Conservation (phyloP, 495 filamentous ascomycete species). For the Poronia punctata region DNA sequence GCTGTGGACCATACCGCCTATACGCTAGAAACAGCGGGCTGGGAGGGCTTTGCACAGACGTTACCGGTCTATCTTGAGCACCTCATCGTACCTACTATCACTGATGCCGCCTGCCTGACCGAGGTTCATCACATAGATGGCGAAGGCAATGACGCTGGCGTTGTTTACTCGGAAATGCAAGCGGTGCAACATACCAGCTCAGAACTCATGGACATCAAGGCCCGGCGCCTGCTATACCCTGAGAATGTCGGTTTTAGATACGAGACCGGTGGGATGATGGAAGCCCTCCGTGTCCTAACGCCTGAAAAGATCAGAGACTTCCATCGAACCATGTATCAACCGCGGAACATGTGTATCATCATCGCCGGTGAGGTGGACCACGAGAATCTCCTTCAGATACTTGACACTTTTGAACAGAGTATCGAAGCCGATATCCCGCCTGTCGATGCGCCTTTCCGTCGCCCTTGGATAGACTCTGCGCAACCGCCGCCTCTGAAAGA, state of each 20-base stretch:
- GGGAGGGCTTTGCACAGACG: slow-evolving; percentile 93
- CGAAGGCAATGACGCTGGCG: slow-evolving; percentile 87
- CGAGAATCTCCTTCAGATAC: slow-evolving; percentile 63
- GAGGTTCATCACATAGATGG: slow-evolving; percentile 96
- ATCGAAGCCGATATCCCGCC: slow-evolving; percentile 75
- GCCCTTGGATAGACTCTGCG: slow-evolving; percentile 83
- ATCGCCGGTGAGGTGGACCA: slow-evolving; percentile 88
- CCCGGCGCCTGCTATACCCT: slow-evolving; percentile 75
- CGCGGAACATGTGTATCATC: slow-evolving; percentile 86
- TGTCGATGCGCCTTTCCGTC: slow-evolving; percentile 65
- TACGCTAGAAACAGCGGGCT: slow-evolving; percentile 87
- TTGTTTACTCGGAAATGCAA: slow-evolving; percentile 99
- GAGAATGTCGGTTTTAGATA: slow-evolving; percentile 88
- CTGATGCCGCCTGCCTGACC: slow-evolving; percentile 87
- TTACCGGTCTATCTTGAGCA: slow-evolving; percentile 95
- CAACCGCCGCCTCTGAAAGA: slow-evolving; percentile 63
- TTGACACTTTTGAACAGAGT: slow-evolving; percentile 83
- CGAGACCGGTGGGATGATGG: slow-evolving; percentile 96
- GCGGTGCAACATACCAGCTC: slow-evolving; percentile 75
- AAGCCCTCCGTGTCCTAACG: slow-evolving; percentile 74
- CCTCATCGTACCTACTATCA: slow-evolving; percentile 82
- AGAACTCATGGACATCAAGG: slow-evolving; percentile 78
- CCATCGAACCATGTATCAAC: slow-evolving; percentile 96
- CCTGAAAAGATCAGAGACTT: slow-evolving; percentile 86
- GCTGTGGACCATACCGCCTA: slow-evolving; percentile 95